Base-by-base conservation (phyloP, 257 asterid genomes). In the Jasminum sambac region DNA sequence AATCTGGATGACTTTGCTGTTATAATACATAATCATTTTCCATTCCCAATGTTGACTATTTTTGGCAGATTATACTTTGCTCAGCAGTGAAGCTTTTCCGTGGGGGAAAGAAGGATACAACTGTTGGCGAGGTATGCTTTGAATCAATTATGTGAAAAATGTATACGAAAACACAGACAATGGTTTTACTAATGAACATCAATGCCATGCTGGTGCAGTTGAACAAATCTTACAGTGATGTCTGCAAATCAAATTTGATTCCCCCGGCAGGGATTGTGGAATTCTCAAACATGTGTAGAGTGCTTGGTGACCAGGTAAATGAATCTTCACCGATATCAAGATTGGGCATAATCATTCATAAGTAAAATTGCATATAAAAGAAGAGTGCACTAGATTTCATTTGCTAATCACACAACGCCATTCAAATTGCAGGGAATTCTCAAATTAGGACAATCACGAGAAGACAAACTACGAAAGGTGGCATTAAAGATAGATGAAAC, bases 21-120 rank as follows among this genome's bases (percentile, higher is more conserved):
- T 72, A 3, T 2, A 17, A 55, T 17, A 41, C 55, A 61, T 13
- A n/a, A 25, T 4, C 19, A 12, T 1, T 43, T 7, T 38, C 17
- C 38, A 52, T 61, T 64, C 41, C 43, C 42, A 36, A 71, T 69
- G 44, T 10, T 36, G 24, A 30, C 46, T 13, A 43, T 1, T 46
- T 73, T 37, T 70, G 42, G 75, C 88, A 92, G 99, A 82, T 95
- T 69, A 84, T 92, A 77, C 97, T 95, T 40, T 90, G 99, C 89
- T 91, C 98, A 30, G 95, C 95, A 74, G 97, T 92, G 79, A 95
- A 90, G 78, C 91, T 89, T 76, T 95, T 90, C 84, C 87, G 96
- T 6, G 80, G 82, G 43, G 84, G 91, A 70, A 95, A 86, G 86
- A 90, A 95, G 88, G 96, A 88, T 81, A 83, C 92, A 59, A 88